phyloP scores from a whole-genome alignment of 164 flowering plant genomes.

The Macadamia tetraphylla region DNA sequence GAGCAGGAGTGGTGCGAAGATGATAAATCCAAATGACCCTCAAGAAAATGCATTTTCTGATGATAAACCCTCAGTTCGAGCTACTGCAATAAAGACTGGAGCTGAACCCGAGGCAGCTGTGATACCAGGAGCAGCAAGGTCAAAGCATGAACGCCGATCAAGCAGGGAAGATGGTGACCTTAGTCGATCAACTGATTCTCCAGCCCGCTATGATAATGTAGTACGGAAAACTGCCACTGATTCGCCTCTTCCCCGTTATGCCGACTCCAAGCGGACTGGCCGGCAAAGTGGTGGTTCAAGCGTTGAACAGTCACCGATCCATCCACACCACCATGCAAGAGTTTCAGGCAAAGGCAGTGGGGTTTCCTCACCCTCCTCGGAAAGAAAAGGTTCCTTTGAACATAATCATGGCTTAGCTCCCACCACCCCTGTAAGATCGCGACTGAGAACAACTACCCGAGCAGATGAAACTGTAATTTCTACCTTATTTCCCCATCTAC shows the following conservation, averaged over 20 bases:
- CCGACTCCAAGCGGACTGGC: constrained; percentile 15
- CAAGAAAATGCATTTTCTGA: constrained; percentile 43
- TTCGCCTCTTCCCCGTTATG: constrained; percentile 17
- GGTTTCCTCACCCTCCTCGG: constrained; percentile 41
- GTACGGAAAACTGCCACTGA: constrained; percentile 9
- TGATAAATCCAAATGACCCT: constrained; percentile 77
- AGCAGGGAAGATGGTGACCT: constrained; percentile 45
- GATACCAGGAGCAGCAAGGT: constrained; percentile 16
- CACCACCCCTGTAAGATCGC: constrained; percentile 43
- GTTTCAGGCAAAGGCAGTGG: constrained; percentile 27
- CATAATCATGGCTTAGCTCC: constrained; percentile 36
- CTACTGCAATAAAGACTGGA: constrained; percentile 25
- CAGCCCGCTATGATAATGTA: constrained; percentile 13
- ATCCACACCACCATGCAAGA: constrained; percentile 30
- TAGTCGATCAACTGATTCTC: constrained; percentile 29
- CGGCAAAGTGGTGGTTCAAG: constrained; percentile 31
- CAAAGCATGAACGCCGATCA: constrained; percentile 22
- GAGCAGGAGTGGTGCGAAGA: constrained; percentile 48
- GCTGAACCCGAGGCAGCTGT: constrained; percentile 22
- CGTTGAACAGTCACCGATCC: constrained; percentile 39
- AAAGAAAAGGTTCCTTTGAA: constrained; percentile 36
- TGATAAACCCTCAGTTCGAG: constrained; percentile 20
- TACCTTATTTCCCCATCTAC: background rate
- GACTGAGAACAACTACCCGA: constrained; percentile 26
- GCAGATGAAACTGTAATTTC: constrained; percentile 42